Base-by-base conservation (phyloP, 495 filamentous ascomycete genomes). In the Xylaria curta region DNA sequence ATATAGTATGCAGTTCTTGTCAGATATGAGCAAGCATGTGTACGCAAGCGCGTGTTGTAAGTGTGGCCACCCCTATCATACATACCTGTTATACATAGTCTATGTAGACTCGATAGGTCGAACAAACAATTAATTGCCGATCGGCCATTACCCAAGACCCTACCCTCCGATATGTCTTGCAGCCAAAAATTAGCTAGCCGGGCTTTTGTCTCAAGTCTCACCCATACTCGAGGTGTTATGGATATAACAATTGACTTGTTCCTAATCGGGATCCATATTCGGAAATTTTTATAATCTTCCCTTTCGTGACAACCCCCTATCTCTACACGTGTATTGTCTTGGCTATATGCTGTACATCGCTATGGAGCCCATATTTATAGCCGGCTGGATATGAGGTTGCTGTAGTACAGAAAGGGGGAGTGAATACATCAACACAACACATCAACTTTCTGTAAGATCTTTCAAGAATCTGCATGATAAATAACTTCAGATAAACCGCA, bases 191-290 rank as follows among this genome's bases (percentile, higher is more conserved):
- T 3, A 7, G 3, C 24, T 26, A 13, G 40, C 19, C 40, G 17
- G 36, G 36, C 28, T 36, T 62, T 42, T 21, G 17, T 13, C 17
- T 36, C 31, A 61, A 13, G 33, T 42, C 40, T 46, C 26, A 47
- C 24, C 17, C 21, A 63, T 46, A 26, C 46, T 21, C 21, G 10
- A 19, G 28, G 36, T 33, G 26, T 0, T 9, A 19, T 66, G 7
- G 15, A 40, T 68, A 38, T 68, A 53, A 68, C 66, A 68, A 44
- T 58, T 15, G 28, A 8, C 24, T 68, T 68, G 66, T 68, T 68
- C 53, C 66, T n/a, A 58, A 68, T 58, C 31, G 26, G 53, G 66
- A 58, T 68, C 21, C 36, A 33, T 59, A 33, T 59, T 58, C 54
- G 54, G 51, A 47, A 24, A 59, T 46, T 58, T 68, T 31, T 33